phyloP scores from a whole-genome alignment of 108 stramenopile species.

The Discostella stelligeroides region DNA sequence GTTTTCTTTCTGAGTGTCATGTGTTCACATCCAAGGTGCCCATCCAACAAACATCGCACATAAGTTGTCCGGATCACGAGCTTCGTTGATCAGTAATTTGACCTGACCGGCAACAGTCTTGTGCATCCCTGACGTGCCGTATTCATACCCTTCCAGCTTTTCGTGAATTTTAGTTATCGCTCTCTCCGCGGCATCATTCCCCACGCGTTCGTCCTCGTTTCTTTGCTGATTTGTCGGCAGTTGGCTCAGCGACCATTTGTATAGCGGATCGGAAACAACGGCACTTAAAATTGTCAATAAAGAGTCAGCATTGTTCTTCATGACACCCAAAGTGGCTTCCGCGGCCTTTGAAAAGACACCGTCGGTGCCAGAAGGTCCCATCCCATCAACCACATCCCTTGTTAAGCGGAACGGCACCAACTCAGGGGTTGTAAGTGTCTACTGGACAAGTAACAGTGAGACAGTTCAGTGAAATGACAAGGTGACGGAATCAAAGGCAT shows the following conservation, averaged over 20 bases:
- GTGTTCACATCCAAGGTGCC: conserved; percentile 87
- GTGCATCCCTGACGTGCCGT: conserved; percentile 87
- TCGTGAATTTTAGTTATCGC: conserved; percentile 83
- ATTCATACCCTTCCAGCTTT: conserved; percentile 98
- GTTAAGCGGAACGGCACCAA: conserved; percentile 97
- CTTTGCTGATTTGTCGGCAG: conserved; percentile 60
- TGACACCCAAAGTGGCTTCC: conserved; percentile 77
- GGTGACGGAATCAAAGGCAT: conserved; percentile 4
- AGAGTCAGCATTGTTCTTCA: conserved; percentile 79
- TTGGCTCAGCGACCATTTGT: conserved; percentile 91
- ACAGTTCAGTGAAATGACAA: neutral
- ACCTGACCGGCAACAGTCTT: conserved; percentile 97
- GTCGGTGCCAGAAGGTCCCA: conserved; percentile 90
- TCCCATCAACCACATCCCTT: conserved; percentile 96
- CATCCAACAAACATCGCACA: conserved; percentile 89
- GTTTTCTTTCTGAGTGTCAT: too few relatives aligned
- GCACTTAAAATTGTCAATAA: conserved; percentile 94
- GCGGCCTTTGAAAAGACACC: conserved; percentile 86
- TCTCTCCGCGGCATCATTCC: conserved; percentile 62
- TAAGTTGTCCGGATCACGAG: conserved; percentile 88
- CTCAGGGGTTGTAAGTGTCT: conserved; percentile 84
- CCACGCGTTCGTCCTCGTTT: conserved; percentile 38
- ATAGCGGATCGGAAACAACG: conserved; percentile 93
- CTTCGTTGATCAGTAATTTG: conserved; percentile 92
- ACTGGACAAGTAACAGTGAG: neutral